These are phyloP conservation scores for Xylaria sp. DNA, from an alignment of 2,329 filamentous ascomycete species.

Conservation along the genomic window DNA sequence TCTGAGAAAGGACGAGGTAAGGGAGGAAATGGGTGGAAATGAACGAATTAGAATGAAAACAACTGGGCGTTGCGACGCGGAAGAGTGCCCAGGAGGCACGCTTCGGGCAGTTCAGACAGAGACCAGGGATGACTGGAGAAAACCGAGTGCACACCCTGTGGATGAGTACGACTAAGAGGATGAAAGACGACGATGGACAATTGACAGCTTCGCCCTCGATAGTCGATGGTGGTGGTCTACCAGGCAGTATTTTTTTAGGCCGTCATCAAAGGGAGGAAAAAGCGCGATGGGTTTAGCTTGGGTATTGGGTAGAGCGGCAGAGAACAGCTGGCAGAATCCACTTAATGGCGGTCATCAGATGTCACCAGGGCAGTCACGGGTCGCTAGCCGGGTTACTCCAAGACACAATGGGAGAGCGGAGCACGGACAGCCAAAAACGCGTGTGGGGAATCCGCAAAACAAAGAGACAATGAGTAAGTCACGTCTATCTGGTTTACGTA, in stretches of 20 bases:
- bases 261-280: slow-evolving; percentile 31
- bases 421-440: slow-evolving; percentile 9
- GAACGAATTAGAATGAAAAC: slow-evolving; percentile 11
- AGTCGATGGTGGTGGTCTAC: slow-evolving; percentile 14
- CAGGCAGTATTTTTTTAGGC: slow-evolving; percentile 37
- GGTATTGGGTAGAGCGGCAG: slow-evolving; percentile 6
- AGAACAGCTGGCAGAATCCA: slow-evolving; percentile 19
- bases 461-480: slow-evolving; percentile 16
- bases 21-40: slow-evolving; percentile 18
- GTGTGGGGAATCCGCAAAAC: slow-evolving; percentile 23
- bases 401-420: slow-evolving; percentile 1
- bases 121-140: slow-evolving; percentile 2
- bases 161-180: slow-evolving; percentile 3
- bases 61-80: slow-evolving; percentile 2
- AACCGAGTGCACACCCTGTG: slow-evolving; percentile 9
- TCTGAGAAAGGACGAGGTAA: slow-evolving; percentile 3
- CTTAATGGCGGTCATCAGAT: slow-evolving; percentile 2
- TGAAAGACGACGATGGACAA: slow-evolving; percentile 18
- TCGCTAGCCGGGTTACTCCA: background rate
- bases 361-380: slow-evolving; percentile 1
- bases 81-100: slow-evolving; percentile 18
- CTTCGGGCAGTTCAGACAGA: slow-evolving; percentile 15
- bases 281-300: slow-evolving; percentile 26
- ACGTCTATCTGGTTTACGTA: slow-evolving; percentile 1
- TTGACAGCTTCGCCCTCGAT: slow-evolving; percentile 26